Evolutionary conservation across 2,329 filamentous ascomycete species (phyloP).

Genomic region (Metarhizium album): DNA sequence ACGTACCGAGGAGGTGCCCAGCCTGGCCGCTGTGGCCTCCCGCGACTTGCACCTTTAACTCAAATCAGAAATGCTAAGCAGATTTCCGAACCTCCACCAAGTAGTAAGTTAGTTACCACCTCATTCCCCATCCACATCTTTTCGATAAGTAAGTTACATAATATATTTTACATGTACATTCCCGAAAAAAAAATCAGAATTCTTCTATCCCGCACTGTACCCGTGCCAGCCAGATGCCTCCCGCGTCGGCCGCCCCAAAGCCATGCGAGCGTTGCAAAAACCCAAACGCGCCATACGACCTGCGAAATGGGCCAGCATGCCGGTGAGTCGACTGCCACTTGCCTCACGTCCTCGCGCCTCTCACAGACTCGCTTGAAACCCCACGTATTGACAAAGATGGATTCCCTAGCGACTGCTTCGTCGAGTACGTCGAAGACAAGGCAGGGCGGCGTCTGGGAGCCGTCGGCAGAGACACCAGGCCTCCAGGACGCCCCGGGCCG

Average conservation of each 20-base stretch:
- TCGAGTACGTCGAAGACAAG: conserved; percentile 67
- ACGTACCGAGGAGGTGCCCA: too few species aligned
- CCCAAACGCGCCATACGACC: conserved; percentile 16
- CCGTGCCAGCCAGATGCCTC: neutral
- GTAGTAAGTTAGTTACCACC: too few species aligned
- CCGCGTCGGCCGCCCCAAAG: neutral
- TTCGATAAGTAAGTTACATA: too few species aligned
- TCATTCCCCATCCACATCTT: too few species aligned
- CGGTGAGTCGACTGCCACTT: conserved; percentile 19
- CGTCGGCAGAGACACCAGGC: conserved; percentile 37
- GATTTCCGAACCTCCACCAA: too few species aligned
- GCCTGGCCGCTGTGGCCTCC: too few species aligned
- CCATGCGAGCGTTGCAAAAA: conserved; percentile 23
- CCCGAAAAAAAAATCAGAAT: too few species aligned
- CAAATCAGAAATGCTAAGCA: too few species aligned
- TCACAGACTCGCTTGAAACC: neutral
- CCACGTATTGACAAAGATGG: neutral
- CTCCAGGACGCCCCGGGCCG: conserved; percentile 21
- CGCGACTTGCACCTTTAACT: too few species aligned
- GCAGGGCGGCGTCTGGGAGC: conserved; percentile 58
- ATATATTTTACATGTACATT: too few species aligned
- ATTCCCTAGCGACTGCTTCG: conserved; percentile 52
- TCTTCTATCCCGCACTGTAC: neutral
- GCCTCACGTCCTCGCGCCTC: too few species aligned
- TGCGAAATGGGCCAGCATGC: conserved; percentile 23